A percentile compares a stretch with the other conserved stretches of the same genome.
Conservation (phyloP, 2,329 filamentous ascomycete genomes). For the Fusarium succisae region DNA sequence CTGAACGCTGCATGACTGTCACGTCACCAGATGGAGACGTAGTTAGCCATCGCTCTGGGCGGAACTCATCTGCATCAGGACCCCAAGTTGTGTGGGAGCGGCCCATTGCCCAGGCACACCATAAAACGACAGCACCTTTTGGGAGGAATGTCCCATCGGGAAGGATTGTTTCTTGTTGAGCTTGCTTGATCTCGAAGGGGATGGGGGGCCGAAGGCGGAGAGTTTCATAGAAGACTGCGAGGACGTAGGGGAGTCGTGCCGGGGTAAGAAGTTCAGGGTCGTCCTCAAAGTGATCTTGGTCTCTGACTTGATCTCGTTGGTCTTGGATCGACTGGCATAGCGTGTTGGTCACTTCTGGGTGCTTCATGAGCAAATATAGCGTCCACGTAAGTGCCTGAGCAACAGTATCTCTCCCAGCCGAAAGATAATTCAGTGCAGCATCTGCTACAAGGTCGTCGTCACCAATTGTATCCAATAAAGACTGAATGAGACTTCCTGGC, state of each 20-base stretch:
- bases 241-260: slow-evolving; percentile 61
- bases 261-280: slow-evolving; percentile 52
- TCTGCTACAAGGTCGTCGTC: slow-evolving; percentile 67
- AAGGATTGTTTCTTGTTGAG: slow-evolving; percentile 59
- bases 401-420: slow-evolving; percentile 71
- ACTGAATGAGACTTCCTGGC: slow-evolving; percentile 68
- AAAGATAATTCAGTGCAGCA: slow-evolving; percentile 72
- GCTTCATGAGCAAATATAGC: slow-evolving; percentile 66
- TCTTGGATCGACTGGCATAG: slow-evolving; percentile 55
- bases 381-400: slow-evolving; percentile 73
- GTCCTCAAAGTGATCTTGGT: background rate
- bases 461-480: slow-evolving; percentile 64
- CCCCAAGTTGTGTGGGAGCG: slow-evolving; percentile 67
- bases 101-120: slow-evolving; percentile 73
- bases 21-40: slow-evolving; percentile 43
- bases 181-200: slow-evolving; percentile 73
- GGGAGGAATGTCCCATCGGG: slow-evolving; percentile 70
- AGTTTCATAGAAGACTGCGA: slow-evolving; percentile 70
- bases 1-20: slow-evolving; percentile 53
- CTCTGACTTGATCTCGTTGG: background rate
- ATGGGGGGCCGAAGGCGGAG: slow-evolving; percentile 71
- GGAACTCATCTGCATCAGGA: slow-evolving; percentile 63
- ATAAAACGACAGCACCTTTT: slow-evolving; percentile 63
- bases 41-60: slow-evolving; percentile 65
- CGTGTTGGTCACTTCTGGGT: slow-evolving; percentile 52